Evolutionary conservation across 805 yeast species (phyloP).

Genomic region (Grigorovia jiainica): DNA sequence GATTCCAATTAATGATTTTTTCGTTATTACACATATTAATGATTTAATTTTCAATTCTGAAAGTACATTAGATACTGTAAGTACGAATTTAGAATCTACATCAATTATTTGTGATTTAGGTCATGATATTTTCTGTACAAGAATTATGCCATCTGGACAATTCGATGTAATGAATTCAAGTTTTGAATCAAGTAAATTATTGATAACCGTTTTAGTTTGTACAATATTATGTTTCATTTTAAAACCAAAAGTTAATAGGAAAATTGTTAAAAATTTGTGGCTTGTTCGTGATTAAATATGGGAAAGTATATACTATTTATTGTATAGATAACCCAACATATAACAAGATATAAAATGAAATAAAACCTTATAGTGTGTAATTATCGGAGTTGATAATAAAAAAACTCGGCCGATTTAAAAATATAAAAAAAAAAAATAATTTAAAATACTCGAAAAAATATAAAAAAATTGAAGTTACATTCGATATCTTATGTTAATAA

Average conservation of each 20-base stretch:
- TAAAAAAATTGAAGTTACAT: too few species aligned
- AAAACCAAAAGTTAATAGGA: conserved; percentile 48
- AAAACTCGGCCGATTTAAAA: too few species aligned
- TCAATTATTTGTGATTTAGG: conserved; percentile 58
- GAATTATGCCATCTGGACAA: conserved; percentile 70
- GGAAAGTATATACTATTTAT: too few species aligned
- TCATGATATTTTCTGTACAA: conserved; percentile 67
- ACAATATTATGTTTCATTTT: conserved; percentile 37
- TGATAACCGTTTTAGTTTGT: conserved; percentile 49
- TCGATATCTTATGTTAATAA: too few species aligned
- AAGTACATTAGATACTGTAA: conserved; percentile 34
- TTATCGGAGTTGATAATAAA: too few species aligned
- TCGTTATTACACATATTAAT: conserved; percentile 44
- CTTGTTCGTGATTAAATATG: conserved; percentile 19
- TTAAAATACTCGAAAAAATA: too few species aligned
- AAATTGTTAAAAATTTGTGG: conserved; percentile 49
- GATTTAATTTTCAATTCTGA: conserved; percentile 28
- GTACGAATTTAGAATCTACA: conserved; percentile 77
- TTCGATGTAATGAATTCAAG: conserved; percentile 63
- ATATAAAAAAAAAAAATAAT: too few species aligned
- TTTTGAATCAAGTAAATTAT: conserved; percentile 59
- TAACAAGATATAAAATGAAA: too few species aligned
- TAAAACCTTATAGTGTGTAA: too few species aligned
- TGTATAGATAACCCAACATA: too few species aligned
- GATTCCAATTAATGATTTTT: conserved; percentile 39